These are phyloP conservation scores for Guyanaporus albipodus DNA, from an alignment of 768 basidiomycete species.

Conservation along the genomic window DNA sequence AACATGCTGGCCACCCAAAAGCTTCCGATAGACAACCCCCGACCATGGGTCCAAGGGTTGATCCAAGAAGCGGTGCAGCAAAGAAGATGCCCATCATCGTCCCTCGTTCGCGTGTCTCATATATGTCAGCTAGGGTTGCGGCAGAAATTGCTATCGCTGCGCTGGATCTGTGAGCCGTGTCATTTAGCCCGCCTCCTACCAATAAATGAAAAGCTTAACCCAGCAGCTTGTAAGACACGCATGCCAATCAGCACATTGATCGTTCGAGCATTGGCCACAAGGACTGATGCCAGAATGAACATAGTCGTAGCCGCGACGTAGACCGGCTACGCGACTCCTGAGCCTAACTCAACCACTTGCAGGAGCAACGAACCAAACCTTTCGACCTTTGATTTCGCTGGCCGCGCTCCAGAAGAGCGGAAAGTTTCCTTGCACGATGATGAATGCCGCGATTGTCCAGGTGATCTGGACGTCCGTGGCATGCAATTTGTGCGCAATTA, in stretches of 20 bases:
- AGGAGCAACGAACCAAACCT: conserved; percentile 47
- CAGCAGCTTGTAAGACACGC: conserved; percentile 63
- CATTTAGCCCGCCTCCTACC: conserved; percentile 1
- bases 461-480: conserved; percentile 62
- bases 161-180: conserved; percentile 43
- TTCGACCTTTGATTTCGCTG: conserved; percentile 74
- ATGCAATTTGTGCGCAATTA: conserved; percentile 56
- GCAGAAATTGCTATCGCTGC: conserved; percentile 71
- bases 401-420: conserved; percentile 67
- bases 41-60: conserved; percentile 65
- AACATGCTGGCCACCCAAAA: conserved; percentile 75
- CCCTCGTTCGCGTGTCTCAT: conserved; percentile 69
- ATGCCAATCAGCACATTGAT: conserved; percentile 62
- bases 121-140: conserved; percentile 76
- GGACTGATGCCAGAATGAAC: conserved; percentile 52
- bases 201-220: conserved; percentile 37
- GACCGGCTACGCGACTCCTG: conserved; percentile 38
- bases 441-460: conserved; percentile 66
- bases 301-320: conserved; percentile 51
- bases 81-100: conserved; percentile 81
- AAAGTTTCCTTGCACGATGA: conserved; percentile 62
- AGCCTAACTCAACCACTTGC: background rate
- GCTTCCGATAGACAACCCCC: conserved; percentile 65
- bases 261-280: conserved; percentile 51
- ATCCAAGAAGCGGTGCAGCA: conserved; percentile 73